Evolutionary conservation across 2,329 filamentous ascomycete species (phyloP), one percentile per base, ranked within the genome.

Genomic region (Talaromyces sp.): DNA sequence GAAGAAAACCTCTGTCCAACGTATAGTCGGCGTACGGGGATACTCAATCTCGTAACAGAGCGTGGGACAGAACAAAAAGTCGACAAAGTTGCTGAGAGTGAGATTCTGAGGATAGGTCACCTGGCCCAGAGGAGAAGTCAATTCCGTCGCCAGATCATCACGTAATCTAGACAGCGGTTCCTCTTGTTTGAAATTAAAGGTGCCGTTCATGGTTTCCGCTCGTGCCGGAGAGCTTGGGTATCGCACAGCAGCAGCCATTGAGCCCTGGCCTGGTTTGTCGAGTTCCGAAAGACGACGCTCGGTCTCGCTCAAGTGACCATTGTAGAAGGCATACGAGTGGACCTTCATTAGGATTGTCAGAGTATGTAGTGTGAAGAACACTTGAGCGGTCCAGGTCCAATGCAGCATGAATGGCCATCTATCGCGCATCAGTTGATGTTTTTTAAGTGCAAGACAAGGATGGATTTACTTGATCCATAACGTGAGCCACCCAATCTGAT

Each of bases 41-140:
- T 98, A 99, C 76, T 98, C 94, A 59, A 98, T 85, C 79, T 99
- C 95, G 79, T 99, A 99, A 83, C 95, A 99, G 22, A 99, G 86
- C 0, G 95, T 99, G 17, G 95, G 95, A 73, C 93, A 98, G 73
- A 95, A 87, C 11, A 97, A 82, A 76, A 90, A 98, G 80, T 98
- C 95, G 65, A 87, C 70, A 74, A 91, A 97, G 80, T 98, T 98
- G 70, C 81, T 72, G 77, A 90, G 84, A 0, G 91, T 95, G 56
- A 99, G 85, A 77, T 98, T 99, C 68, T 88, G 84, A 0, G 95
- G 95, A 75, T 97, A 99, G 0, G 93, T 94, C 68, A 95, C 87
- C 71, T 90, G 90, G 66, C 95, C 95, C 68, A 97, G 87, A 31
- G 94, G 92, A 37, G 93, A 97, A 1, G 91, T 96, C 66, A 99